A percentile compares a stretch with the other conserved stretches of the same genome.
Evolutionary conservation across 2,329 filamentous ascomycete genomes (phyloP).

Genomic region (Diaporthe sp.): DNA sequence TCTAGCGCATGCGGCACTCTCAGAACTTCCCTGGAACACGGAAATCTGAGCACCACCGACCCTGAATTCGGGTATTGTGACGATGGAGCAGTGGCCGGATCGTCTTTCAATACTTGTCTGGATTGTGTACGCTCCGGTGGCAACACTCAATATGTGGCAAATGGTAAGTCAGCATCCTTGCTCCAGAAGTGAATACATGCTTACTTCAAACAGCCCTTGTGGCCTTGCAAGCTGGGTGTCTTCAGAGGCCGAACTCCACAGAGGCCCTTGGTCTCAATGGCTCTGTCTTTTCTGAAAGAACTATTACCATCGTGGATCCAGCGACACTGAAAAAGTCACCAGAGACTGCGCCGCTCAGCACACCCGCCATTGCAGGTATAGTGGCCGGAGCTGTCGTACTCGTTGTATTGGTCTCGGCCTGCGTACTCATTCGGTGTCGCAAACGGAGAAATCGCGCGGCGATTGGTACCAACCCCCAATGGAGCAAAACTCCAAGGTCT

Average conservation of each 20-base stretch:
- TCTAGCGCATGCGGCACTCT: constrained; percentile 64
- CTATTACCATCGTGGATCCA: constrained; percentile 42
- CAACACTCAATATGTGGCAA: constrained; percentile 60
- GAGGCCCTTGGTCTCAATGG: constrained; percentile 56
- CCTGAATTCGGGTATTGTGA: constrained; percentile 42
- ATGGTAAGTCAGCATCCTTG: constrained; percentile 55
- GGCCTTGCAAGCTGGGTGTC: constrained; percentile 65
- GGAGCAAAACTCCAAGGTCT: constrained; percentile 36
- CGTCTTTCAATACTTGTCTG: constrained; percentile 56
- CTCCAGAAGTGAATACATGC: neutral
- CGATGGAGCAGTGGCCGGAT: constrained; percentile 53
- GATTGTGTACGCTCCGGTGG: constrained; percentile 61
- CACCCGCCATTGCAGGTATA: constrained; percentile 58
- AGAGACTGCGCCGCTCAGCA: constrained; percentile 22
- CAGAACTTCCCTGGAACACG: constrained; percentile 55
- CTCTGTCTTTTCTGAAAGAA: constrained; percentile 58
- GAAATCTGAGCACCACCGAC: constrained; percentile 44
- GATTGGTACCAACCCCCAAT: constrained; percentile 46
- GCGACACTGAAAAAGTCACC: neutral
- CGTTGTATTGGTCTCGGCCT: constrained; percentile 52
- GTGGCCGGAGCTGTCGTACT: constrained; percentile 55
- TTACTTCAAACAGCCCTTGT: constrained; percentile 57
- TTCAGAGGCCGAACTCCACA: constrained; percentile 58
- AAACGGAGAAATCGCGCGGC: constrained; percentile 57
- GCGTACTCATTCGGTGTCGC: constrained; percentile 60